These are phyloP conservation scores for Stachybotrys echinatus DNA, from an alignment of 2,329 filamentous ascomycete species.

Conservation along the genomic window DNA sequence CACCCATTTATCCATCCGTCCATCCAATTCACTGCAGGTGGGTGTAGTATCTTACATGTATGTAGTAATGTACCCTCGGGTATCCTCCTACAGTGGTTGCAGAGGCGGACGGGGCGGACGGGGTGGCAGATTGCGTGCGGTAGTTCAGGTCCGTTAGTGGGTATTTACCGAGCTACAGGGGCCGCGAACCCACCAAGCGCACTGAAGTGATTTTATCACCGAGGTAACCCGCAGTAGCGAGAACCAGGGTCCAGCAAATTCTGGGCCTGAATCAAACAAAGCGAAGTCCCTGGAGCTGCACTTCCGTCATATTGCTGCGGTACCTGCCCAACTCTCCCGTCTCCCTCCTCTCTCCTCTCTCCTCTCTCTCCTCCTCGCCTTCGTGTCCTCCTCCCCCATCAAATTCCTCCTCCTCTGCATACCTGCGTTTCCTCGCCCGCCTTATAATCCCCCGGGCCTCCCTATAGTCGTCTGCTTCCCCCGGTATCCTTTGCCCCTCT, in stretches of 20 bases:
- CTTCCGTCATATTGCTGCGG: background rate
- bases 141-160: background rate
- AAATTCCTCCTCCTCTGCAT: background rate
- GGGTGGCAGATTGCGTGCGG: background rate
- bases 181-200: background rate
- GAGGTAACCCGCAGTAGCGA: background rate
- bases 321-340: background rate
- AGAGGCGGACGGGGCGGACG: no score
- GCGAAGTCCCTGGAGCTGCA: background rate
- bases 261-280: background rate
- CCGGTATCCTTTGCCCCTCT: background rate
- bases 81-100: no score
- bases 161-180: background rate
- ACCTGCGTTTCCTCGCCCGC: background rate
- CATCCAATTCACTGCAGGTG: no score
- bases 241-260: background rate
- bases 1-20: no score
- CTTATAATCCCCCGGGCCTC: background rate
- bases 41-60: no score
- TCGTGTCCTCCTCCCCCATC: background rate
- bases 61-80: no score
- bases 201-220: background rate
- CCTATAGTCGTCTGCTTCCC: background rate
- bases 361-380: background rate
- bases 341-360: background rate